Evolutionary conservation across 2,329 filamentous ascomycete species (phyloP), one percentile per base, ranked within the genome.

Genomic region (Exserohilum turcica): DNA sequence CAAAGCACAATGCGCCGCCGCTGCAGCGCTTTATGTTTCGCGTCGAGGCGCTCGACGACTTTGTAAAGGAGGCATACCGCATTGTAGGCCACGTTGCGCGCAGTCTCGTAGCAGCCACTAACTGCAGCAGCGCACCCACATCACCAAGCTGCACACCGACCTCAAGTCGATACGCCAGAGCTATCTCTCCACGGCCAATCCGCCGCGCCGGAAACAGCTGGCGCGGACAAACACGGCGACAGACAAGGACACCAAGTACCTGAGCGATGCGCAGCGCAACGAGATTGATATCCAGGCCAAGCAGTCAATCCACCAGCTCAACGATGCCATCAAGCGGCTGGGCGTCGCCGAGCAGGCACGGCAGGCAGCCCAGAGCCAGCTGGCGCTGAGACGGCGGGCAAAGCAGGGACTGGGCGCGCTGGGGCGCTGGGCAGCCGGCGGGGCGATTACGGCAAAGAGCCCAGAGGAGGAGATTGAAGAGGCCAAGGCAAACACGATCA

Each of bases 41-140:
- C 54, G 65, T 75, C 45, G 70, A 71, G 40, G 66, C 69, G 47
- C 83, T 94, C 44, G 90, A 97, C 72, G 89, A 89, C 66, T 99
- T 97, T 72, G 80, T 97, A 29, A 92, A 93, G 71, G 93, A 97
- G 77, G 94, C 94, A 47, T 94, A 96, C 77, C 86, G 89, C 72
- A 97, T 97, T 74, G 92, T 95, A 79, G 68, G 83, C 74, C 44
- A 69, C 67, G 58, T 64, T 60, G 56, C 60, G 51, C 29, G 38
- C 40, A 49, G 33, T 36, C 21, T 16, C 28, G 24, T 35, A 50
- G 50, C 50, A 59, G 60, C 66, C 73, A 60, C 67, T 68, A 54
- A 65, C 52, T 24, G 40, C 15, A 21, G 40, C 68, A 96, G 92
- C 94, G 96, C 72, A 84, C 86, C 6, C 91, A 95, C 72, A 95